phyloP scores from a whole-genome alignment of 2,329 filamentous ascomycete species.

The Hyphodiscus sp. region DNA sequence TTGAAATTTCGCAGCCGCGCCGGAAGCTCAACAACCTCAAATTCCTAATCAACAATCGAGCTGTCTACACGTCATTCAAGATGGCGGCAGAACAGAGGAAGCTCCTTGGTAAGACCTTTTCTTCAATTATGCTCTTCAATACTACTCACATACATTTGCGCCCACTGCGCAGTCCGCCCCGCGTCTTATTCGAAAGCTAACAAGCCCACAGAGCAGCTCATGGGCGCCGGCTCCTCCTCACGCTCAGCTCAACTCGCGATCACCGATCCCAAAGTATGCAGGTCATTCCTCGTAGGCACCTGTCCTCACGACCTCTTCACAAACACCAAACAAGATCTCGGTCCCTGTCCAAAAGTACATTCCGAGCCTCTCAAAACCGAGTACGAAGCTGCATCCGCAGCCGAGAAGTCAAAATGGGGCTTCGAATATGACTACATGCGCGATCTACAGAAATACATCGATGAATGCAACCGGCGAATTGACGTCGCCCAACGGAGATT shows the following conservation, averaged over 20 bases:
- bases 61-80: conserved; percentile 15
- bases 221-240: conserved; percentile 68
- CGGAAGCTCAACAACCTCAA: conserved; percentile 1
- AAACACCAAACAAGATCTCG: conserved; percentile 97
- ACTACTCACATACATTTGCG: background rate
- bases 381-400: conserved; percentile 69
- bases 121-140: background rate
- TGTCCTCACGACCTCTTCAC: conserved; percentile 99
- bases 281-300: conserved; percentile 86
- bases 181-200: conserved; percentile 11
- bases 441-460: conserved; percentile 93
- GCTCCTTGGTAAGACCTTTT: conserved; percentile 62
- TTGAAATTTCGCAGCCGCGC: conserved; percentile 5
- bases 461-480: conserved; percentile 92
- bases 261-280: conserved; percentile 88
- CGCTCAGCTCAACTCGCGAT: conserved; percentile 79
- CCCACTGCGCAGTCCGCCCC: too few relatives aligned
- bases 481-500: conserved; percentile 81
- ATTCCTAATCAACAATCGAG: conserved; percentile 1
- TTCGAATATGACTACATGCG: conserved; percentile 97
- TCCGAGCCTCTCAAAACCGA: conserved; percentile 82
- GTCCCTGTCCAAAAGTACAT: conserved; percentile 82
- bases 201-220: conserved; percentile 68
- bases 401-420: conserved; percentile 60
- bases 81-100: conserved; percentile 98